phyloP scores from a whole-genome alignment of 106 monocot genomes.

The Phalaenopsis aphrodite region DNA sequence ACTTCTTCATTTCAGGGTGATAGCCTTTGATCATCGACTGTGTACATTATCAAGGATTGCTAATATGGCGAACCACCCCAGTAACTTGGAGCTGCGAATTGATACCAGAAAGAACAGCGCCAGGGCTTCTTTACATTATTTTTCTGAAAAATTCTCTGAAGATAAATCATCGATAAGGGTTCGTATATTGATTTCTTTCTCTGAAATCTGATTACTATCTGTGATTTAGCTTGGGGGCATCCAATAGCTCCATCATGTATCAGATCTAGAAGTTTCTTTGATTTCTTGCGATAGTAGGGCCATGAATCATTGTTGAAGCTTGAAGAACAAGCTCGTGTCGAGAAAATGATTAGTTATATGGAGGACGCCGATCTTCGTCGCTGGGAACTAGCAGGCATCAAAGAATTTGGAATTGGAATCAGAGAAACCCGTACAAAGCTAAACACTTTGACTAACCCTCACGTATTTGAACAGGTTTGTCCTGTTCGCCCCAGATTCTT shows the following conservation, averaged over 20 bases:
- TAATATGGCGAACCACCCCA: slow-evolving; percentile 12
- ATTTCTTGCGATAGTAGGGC: slow-evolving; percentile 8
- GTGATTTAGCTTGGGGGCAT: neutral
- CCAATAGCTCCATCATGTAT: neutral
- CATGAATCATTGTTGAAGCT: slow-evolving; percentile 20
- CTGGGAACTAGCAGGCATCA: slow-evolving; percentile 30
- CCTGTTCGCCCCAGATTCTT: neutral
- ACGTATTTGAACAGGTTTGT: slow-evolving; percentile 64
- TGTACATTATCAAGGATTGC: slow-evolving; percentile 29
- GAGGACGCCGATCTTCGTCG: slow-evolving; percentile 56
- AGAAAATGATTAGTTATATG: slow-evolving; percentile 36
- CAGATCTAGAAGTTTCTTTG: neutral
- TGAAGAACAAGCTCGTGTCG: slow-evolving; percentile 31
- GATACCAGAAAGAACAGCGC: slow-evolving; percentile 48
- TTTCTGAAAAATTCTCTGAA: slow-evolving; percentile 24
- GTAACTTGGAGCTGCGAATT: slow-evolving; percentile 57
- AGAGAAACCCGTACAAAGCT: slow-evolving; percentile 46
- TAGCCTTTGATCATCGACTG: slow-evolving; percentile 71
- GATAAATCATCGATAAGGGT: neutral
- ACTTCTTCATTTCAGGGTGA: slow-evolving; percentile 28
- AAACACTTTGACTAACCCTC: slow-evolving; percentile 73
- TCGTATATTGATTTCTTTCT: neutral
- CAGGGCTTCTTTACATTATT: slow-evolving; percentile 49
- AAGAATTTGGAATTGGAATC: slow-evolving; percentile 62
- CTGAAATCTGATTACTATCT: neutral